These are phyloP conservation scores for Heracleum sosnowskyi DNA, from an alignment of 129 eudicot species.

Conservation along the genomic window DNA sequence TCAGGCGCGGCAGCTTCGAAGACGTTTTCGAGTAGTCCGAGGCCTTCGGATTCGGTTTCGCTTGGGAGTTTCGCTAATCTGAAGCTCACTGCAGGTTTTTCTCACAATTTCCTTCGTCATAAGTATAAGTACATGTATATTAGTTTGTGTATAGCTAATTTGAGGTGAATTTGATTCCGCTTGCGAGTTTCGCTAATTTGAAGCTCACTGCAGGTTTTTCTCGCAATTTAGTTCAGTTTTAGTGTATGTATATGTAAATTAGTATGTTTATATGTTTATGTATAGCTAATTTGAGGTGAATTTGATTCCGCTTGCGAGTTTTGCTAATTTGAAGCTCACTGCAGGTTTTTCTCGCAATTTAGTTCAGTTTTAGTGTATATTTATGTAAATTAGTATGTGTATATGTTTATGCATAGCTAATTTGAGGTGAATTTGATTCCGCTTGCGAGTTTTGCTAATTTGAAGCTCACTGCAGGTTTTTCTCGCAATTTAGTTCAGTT, in stretches of 20 bases:
- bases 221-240: not conserved
- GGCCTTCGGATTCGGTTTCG: conserved; percentile 40
- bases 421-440: conserved; percentile 20
- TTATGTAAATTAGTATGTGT: not conserved
- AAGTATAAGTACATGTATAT: not conserved
- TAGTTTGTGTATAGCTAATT: not conserved
- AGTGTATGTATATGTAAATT: not conserved
- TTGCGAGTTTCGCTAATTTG: no score
- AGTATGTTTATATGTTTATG: not conserved
- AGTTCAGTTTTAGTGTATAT: no score
- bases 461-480: conserved; percentile 85
- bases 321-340: no score
- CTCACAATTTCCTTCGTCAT: not conserved
- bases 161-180: not conserved
- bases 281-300: not conserved
- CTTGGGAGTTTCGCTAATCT: conserved; percentile 76
- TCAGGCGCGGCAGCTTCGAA: conserved; percentile 45
- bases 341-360: no score
- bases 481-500: not conserved
- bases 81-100: conserved; percentile 82
- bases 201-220: no score
- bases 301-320: no score
- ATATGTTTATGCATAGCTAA: not conserved
- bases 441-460: conserved; percentile 67
- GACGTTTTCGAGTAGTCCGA: conserved; percentile 15